These are phyloP conservation scores for Warburgia ugandensis DNA, from an alignment of 164 flowering plant genomes.

Conservation along the genomic window DNA sequence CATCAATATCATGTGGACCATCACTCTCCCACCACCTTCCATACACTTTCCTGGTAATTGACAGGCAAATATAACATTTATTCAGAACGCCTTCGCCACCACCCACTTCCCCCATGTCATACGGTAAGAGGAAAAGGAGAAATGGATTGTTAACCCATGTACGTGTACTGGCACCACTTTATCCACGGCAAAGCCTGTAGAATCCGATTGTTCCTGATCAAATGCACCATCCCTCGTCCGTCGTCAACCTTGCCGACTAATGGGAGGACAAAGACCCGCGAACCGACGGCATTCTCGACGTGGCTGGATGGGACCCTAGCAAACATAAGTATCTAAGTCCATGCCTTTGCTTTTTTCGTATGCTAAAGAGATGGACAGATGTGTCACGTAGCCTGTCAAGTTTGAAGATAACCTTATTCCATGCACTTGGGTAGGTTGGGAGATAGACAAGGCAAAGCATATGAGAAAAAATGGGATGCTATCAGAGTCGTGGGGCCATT, in stretches of 20 bases:
- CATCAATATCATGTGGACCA: slow-evolving; percentile 27
- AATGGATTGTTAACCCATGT: neutral
- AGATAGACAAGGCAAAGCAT: slow-evolving; percentile 22
- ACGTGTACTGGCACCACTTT: neutral
- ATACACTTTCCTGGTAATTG: slow-evolving; percentile 1
- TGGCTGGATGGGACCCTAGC: slow-evolving; percentile 5
- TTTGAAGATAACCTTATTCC: slow-evolving; percentile 18
- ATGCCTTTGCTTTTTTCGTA: slow-evolving; percentile 12
- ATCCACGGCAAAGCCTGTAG: neutral
- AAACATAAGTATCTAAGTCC: slow-evolving; percentile 15
- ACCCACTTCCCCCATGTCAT: neutral
- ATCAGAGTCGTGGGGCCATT: slow-evolving; percentile 23
- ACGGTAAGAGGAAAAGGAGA: neutral
- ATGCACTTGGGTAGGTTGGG: slow-evolving; percentile 15
- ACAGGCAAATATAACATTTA: slow-evolving; percentile 2
- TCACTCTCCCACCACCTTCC: slow-evolving; percentile 4
- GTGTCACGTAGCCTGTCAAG: slow-evolving; percentile 25
- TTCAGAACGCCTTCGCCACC: neutral
- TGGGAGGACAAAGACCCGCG: slow-evolving; percentile 12
- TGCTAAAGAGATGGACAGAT: slow-evolving; percentile 6
- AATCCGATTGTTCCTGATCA: neutral
- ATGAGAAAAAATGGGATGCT: slow-evolving; percentile 16
- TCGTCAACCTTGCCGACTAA: slow-evolving; percentile 13
- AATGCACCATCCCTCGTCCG: slow-evolving; percentile 1
- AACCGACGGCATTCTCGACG: slow-evolving; percentile 11